Conservation (phyloP, 2,329 filamentous ascomycete genomes). For the Aspergillus chevalieri region DNA sequence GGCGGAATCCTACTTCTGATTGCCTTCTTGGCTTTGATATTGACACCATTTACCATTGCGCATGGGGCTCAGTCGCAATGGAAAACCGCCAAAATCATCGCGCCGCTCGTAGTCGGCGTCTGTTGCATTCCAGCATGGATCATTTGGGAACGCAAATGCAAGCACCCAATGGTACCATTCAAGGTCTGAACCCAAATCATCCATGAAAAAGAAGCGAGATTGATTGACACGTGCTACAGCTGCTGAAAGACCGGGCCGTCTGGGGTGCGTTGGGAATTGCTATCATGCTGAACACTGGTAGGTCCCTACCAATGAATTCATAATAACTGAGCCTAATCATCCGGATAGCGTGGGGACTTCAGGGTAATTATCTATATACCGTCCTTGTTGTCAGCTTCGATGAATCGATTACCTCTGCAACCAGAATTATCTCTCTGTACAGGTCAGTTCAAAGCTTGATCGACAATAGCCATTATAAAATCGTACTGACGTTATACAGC, state of each 20-base stretch:
- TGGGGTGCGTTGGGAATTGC: constrained; percentile 59
- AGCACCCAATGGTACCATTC: constrained; percentile 55
- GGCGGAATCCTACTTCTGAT: constrained; percentile 50
- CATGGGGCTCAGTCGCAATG: constrained; percentile 46
- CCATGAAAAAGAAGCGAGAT: constrained; percentile 1
- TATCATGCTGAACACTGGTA: constrained; percentile 23
- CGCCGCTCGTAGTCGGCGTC: constrained; percentile 48
- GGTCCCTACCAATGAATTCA: constrained; percentile 12
- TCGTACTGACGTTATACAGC: constrained; percentile 13
- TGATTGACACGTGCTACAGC: constrained; percentile 10
- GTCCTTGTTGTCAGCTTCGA: constrained; percentile 58
- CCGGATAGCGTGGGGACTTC: constrained; percentile 50
- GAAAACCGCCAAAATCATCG: constrained; percentile 47
- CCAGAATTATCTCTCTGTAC: constrained; percentile 57
- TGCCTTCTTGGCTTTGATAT: constrained; percentile 47
- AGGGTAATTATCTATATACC: constrained; percentile 60
- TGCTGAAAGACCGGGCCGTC: constrained; percentile 59
- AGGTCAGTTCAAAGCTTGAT: constrained; percentile 14
- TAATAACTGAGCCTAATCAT: constrained; percentile 2
- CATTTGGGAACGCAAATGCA: constrained; percentile 49
- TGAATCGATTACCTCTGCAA: constrained; percentile 52
- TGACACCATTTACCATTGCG: constrained; percentile 54
- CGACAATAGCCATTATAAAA: background rate
- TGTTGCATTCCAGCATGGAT: constrained; percentile 46
- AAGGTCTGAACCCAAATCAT: constrained; percentile 19